Evolutionary conservation across 257 asterid species (phyloP).

Genomic region (Gentiana straminea): DNA sequence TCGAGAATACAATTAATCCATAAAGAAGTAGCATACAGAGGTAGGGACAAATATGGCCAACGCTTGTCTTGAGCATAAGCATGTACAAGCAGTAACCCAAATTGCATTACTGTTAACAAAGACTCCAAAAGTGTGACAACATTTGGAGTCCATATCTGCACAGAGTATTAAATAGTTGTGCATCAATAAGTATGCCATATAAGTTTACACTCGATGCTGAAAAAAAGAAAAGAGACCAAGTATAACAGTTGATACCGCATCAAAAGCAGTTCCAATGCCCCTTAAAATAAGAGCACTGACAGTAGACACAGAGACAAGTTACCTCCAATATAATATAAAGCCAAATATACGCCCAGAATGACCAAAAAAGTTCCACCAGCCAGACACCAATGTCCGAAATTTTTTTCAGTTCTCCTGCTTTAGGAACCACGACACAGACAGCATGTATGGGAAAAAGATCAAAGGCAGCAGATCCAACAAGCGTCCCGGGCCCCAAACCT

Average conservation of each 20-base stretch:
- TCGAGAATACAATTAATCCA: slow-evolving; percentile 1
- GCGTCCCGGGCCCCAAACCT: slow-evolving; percentile 99
- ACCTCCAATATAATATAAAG: slow-evolving; percentile 90
- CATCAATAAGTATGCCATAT: no score
- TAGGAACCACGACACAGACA: slow-evolving; percentile 89
- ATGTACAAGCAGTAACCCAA: slow-evolving; percentile 67
- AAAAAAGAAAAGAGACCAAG: no score
- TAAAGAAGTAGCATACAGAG: slow-evolving; percentile 50
- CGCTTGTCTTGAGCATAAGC: slow-evolving; percentile 95
- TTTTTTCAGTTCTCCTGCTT: slow-evolving; percentile 83
- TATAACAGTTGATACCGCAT: no score
- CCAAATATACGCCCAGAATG: slow-evolving; percentile 99
- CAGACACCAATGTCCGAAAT: slow-evolving; percentile 90
- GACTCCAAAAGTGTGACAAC: slow-evolving; percentile 86
- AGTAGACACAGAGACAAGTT: slow-evolving; percentile 5
- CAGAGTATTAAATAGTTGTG: slow-evolving; percentile 4
- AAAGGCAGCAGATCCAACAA: slow-evolving; percentile 96
- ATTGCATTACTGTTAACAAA: slow-evolving; percentile 75
- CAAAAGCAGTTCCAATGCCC: no score
- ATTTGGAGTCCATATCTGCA: slow-evolving; percentile 83
- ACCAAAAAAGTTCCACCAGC: slow-evolving; percentile 97
- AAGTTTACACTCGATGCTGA: no score
- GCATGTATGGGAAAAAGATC: slow-evolving; percentile 98
- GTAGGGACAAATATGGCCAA: slow-evolving; percentile 89
- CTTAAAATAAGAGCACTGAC: not conserved